Evolutionary conservation across 805 yeast species (phyloP), one percentile per base, ranked within the genome.

Genomic region (Wickerhamiella sergipiensis): DNA sequence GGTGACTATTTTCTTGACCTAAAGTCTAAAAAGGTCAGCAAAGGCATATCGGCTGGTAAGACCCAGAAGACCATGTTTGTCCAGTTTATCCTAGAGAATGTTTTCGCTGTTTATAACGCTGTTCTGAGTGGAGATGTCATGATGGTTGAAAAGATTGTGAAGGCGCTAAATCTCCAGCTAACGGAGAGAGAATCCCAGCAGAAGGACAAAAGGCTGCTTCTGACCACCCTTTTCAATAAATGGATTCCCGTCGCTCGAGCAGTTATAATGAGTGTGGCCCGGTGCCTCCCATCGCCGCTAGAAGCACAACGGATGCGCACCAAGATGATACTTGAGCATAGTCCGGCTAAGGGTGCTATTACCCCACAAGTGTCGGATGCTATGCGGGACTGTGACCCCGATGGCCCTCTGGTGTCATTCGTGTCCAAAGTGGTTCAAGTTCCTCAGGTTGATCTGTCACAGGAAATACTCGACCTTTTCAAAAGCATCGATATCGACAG

Each of bases 171-270:
- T 18, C 76, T 87, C 48, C 81, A 81, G 55, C 67, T 90, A 1
- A 60, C 73, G 2, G 85, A 92, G 6, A 72, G 95, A 53, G 96
- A 89, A 56, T 61, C 87, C 51, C 74, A 83, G 51, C 80, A 95
- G 0, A 86, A 83, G 59, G 97, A 90, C 61, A 72, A 79, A 45
- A 81, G 79, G 54, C 71, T 70, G 50, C 66, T 87, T 45, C 64
- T 88, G 18, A 75, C 73, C 50, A 71, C 79, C 7, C 76, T 92
- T 3, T 79, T 90, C 78, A 79, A 87, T 1, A 97, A 90, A 62
- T 92, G 98, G 97, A 70, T 92, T 21, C 97, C 99, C 0, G 78
- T 92, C 4, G 83, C 97, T 22, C 81, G 85, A 39, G 85, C 97
- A 0, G 76, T 90, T 8, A 68, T 92, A 26, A 73, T 92, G 9